Conservation (phyloP, 495 filamentous ascomycete genomes). For the Neurospora africana region DNA sequence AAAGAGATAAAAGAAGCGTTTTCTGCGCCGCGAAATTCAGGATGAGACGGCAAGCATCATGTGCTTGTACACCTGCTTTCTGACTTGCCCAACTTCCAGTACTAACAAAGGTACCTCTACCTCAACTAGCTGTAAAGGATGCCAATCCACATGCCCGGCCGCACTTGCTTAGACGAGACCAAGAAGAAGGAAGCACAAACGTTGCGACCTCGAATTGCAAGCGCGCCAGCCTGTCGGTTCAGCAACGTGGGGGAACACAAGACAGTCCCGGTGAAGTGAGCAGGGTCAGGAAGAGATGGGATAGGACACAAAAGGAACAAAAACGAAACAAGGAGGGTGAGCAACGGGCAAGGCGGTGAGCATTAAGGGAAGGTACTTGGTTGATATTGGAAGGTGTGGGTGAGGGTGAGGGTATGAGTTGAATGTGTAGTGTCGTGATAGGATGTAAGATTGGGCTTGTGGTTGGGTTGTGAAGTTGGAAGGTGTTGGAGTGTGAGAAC, state of each 20-base stretch:
- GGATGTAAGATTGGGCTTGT: neutral
- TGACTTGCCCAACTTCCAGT: neutral
- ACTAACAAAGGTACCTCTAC: neutral
- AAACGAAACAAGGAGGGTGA: neutral
- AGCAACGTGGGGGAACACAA: conserved; percentile 1
- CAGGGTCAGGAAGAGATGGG: neutral
- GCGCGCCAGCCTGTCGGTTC: neutral
- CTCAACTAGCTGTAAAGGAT: neutral
- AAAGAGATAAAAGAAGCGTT: neutral
- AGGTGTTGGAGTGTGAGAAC: conserved; percentile 3
- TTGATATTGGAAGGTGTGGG: neutral
- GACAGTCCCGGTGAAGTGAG: neutral
- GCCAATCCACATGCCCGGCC: neutral
- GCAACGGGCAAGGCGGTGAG: neutral
- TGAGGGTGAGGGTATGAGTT: neutral
- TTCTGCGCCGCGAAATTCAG: neutral
- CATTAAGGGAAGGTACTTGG: neutral
- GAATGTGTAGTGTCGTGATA: neutral
- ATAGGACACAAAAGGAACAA: neutral
- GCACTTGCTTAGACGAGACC: neutral
- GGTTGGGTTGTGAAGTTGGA: conserved; percentile 7
- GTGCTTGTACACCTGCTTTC: neutral
- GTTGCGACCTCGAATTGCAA: neutral
- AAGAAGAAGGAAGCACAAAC: neutral
- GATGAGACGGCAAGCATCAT: neutral